Conservation (phyloP, 805 yeast genomes). For the Dipodascopsis tothii region DNA sequence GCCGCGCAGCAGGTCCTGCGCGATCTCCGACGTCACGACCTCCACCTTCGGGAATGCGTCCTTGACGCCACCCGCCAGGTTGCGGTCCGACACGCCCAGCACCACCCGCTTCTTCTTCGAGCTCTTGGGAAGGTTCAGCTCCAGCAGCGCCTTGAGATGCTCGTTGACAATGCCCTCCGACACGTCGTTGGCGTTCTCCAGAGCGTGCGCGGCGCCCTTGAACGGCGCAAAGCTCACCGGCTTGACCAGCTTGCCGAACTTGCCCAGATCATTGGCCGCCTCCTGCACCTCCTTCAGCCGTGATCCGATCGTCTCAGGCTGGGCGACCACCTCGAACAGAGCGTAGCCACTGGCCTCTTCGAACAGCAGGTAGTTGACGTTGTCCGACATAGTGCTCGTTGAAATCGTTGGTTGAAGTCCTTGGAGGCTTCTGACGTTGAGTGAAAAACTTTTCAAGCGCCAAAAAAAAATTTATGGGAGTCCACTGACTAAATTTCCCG, state of each 20-base stretch:
- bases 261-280: constrained; percentile 74
- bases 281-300: constrained; percentile 90
- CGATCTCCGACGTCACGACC: constrained; percentile 83
- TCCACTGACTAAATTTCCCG: too few species aligned
- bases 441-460: too few species aligned
- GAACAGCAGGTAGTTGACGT: constrained; percentile 81
- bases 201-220: constrained; percentile 98
- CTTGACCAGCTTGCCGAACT: constrained; percentile 87
- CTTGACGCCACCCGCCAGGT: constrained; percentile 93
- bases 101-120: constrained; percentile 55
- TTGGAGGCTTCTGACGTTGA: too few species aligned
- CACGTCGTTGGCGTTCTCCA: constrained; percentile 95
- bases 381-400: constrained; percentile 8
- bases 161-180: constrained; percentile 94
- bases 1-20: constrained; percentile 92
- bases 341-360: constrained; percentile 99
- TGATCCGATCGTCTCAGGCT: constrained; percentile 90
- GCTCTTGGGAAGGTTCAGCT: constrained; percentile 80
- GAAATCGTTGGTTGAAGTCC: too few species aligned
- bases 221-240: constrained; percentile 94
- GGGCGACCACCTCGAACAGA: constrained; percentile 83
- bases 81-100: constrained; percentile 88
- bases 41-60: constrained; percentile 83
- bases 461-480: not conserved
- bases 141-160: constrained; percentile 79